phyloP scores from a whole-genome alignment of 2,329 filamentous ascomycete genomes.

The Neofusicoccum kwambonambiense region DNA sequence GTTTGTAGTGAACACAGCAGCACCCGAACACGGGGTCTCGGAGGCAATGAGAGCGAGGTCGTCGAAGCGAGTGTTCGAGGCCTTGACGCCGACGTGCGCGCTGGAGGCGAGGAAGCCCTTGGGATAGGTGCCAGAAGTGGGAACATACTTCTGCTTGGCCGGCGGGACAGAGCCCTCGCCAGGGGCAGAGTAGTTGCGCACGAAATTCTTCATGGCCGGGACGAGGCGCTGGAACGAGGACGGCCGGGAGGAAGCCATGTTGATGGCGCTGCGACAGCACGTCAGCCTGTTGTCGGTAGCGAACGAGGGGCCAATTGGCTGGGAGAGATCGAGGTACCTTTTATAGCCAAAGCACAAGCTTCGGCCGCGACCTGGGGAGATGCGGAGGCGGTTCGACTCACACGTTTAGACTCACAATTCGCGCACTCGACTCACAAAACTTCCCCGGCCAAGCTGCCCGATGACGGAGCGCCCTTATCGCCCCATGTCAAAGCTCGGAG shows the following conservation, averaged over 20 bases:
- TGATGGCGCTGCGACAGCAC: constrained; percentile 6
- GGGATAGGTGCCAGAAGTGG: constrained; percentile 80
- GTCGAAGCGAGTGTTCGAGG: constrained; percentile 84
- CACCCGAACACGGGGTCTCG: constrained; percentile 78
- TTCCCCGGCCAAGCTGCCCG: background rate
- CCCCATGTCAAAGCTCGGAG: background rate
- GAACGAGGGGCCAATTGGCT: background rate
- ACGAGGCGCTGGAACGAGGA: constrained; percentile 23
- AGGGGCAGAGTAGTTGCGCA: constrained; percentile 60
- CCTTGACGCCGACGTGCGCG: constrained; percentile 89
- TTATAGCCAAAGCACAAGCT: constrained; percentile 10
- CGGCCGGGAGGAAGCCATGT: constrained; percentile 16
- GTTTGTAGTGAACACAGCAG: constrained; percentile 96
- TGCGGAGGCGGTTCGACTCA: background rate
- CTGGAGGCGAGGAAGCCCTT: constrained; percentile 85
- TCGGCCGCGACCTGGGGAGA: background rate
- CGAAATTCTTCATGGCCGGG: constrained; percentile 34
- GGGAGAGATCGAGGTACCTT: background rate
- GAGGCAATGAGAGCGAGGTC: constrained; percentile 89
- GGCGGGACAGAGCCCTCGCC: constrained; percentile 63
- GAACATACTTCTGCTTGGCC: constrained; percentile 87
- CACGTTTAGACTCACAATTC: background rate
- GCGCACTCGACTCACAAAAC: constrained; percentile 12
- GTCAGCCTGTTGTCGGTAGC: background rate
- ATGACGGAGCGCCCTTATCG: constrained; percentile 17